Percentiles rank a stretch among this genome's conserved stretches.
These are phyloP conservation scores for Talaromyces sp. DNA, from an alignment of 2,329 filamentous ascomycete genomes.

Conservation along the genomic window DNA sequence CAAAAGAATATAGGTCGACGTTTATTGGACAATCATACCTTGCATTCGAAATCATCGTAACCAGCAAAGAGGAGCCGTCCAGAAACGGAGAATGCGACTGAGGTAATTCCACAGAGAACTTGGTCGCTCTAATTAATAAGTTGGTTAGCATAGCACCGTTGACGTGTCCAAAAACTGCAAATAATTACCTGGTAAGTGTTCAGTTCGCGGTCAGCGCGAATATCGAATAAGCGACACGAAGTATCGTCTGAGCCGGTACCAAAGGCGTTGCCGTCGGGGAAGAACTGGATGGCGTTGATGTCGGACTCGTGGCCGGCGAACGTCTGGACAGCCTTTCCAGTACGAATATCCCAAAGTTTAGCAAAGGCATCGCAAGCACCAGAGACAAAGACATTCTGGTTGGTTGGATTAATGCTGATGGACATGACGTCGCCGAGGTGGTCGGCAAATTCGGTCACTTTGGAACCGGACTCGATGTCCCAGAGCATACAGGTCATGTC, in stretches of 20 bases:
- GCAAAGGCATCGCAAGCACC: conserved; percentile 97
- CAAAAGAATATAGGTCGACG: background rate
- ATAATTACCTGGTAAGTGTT: conserved; percentile 59
- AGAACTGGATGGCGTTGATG: conserved; percentile 99
- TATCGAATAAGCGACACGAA: conserved; percentile 94
- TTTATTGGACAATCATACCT: conserved; percentile 55
- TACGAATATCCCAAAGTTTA: conserved; percentile 97
- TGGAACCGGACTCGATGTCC: conserved; percentile 97
- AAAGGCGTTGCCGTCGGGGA: conserved; percentile 97
- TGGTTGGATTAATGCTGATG: conserved; percentile 97
- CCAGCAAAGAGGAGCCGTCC: conserved; percentile 91
- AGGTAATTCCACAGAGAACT: conserved; percentile 96
- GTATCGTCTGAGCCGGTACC: conserved; percentile 97
- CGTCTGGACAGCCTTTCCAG: conserved; percentile 96
- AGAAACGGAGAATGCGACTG: conserved; percentile 94
- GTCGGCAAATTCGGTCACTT: conserved; percentile 96
- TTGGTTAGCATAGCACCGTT: background rate
- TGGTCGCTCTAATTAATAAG: conserved; percentile 69
- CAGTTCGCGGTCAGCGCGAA: conserved; percentile 81
- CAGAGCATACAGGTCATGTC: conserved; percentile 99
- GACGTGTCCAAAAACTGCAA: background rate
- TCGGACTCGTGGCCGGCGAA: conserved; percentile 98
- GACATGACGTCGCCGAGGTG: conserved; percentile 99
- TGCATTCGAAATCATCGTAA: conserved; percentile 99
- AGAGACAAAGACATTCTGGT: conserved; percentile 99